Conservation (phyloP, 306 rosid species). For the Coriaria nepalensis region DNA sequence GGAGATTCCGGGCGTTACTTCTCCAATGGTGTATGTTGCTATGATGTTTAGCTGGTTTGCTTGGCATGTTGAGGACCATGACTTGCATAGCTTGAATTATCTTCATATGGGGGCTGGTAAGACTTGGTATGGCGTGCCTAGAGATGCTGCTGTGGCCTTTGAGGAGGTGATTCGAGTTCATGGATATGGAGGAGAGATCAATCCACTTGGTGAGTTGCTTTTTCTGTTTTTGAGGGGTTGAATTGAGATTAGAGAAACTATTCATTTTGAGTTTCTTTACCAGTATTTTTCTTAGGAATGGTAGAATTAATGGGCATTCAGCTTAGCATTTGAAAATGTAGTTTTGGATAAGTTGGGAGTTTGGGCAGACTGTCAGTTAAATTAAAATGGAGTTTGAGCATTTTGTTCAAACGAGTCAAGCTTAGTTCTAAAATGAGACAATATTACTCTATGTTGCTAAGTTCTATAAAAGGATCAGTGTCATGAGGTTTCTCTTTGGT, state of each 20-base stretch:
- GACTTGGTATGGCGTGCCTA: constrained; percentile 95
- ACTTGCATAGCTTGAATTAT: constrained; percentile 89
- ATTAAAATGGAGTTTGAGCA: no score
- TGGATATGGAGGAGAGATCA: constrained; percentile 87
- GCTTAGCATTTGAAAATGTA: no score
- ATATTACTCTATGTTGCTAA: no score
- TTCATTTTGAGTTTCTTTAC: background rate
- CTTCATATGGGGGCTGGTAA: constrained; percentile 86
- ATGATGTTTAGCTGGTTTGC: constrained; percentile 99
- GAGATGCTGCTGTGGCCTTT: constrained; percentile 86
- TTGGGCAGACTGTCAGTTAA: no score
- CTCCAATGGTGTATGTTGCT: constrained; percentile 92
- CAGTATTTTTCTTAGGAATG: background rate
- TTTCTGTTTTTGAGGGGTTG: no score
- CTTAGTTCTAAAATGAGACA: no score
- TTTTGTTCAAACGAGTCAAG: no score
- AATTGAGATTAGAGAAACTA: no score
- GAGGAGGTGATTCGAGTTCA: constrained; percentile 93
- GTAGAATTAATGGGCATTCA: no score
- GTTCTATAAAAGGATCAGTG: no score
- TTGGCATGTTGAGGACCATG: constrained; percentile 99
- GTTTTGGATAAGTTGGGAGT: no score
- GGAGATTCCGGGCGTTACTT: constrained; percentile 96
- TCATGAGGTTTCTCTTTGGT: no score
- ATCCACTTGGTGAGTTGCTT: constrained; percentile 80